Base-by-base conservation (phyloP, 2,329 filamentous ascomycete species). In the Drechslerella dactyloides region DNA sequence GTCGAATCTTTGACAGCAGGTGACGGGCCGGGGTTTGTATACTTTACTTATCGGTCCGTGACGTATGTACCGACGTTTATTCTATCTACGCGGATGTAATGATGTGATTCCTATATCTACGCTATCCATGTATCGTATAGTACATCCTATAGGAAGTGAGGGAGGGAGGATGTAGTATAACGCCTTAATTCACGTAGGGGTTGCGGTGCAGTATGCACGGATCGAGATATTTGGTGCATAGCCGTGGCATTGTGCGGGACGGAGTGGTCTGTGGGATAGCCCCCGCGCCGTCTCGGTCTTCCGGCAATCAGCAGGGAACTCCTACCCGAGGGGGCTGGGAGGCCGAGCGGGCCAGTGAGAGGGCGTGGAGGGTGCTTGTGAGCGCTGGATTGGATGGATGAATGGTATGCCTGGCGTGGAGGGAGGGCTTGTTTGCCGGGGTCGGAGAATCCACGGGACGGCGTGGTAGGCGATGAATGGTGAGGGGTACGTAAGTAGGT, bases 261-360 rank as follows among this genome's bases (percentile, higher is more conserved):
- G 3, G 27, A 8, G 27, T 33, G 27, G 4, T 11, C 44, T 21
- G 17, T 21, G 44, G 44, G 11, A 48, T 48, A 48, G 37, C 44
- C 4, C 11, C 44, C 44, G 44, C 17, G 15, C 21, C 44, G 19
- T 48, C 11, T 21, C 44, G 44, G 44, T 21, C 8, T 19, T 48
- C 44, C 5, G 44, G 8, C 40, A 44, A 4, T 21, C 21, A 4
- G 19, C 17, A 21, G 44, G 64, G 56, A 69, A 66, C 50, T 58
- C 54, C 53, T 59, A 58, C 54, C 40, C 59, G 59, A 42, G 17
- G 24, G 50, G 27, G 35, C n/a, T 56, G 17, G 42, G 50, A n/a
- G 21, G 6, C n/a, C 30, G 15, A 50, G n/a, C n/a, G n/a, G n/a
- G n/a, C 65, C 65, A 69, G 65, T 69, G 35, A 55, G 58, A 63